Evolutionary conservation across 176 grass and related monocot genomes (phyloP).

Genomic region (Microstegium vimineum): DNA sequence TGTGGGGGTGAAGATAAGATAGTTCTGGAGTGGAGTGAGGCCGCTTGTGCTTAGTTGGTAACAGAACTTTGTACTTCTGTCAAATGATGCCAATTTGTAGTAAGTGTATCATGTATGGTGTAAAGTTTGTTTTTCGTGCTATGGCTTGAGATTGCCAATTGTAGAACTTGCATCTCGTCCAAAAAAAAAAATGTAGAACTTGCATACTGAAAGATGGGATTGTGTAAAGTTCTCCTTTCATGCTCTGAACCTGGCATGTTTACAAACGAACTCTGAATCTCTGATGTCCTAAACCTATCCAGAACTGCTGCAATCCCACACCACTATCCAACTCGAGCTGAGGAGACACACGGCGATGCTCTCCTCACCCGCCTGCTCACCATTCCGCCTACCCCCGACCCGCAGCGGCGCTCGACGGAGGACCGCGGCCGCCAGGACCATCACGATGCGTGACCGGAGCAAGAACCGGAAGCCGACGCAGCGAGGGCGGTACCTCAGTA

Average conservation of each 20-base stretch:
- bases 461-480: slow-evolving; percentile 88
- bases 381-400: neutral
- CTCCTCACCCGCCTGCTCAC: neutral
- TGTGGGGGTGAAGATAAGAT: neutral
- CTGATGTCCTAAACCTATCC: neutral
- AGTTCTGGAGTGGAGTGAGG: neutral
- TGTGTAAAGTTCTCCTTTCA: too few species aligned
- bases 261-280: too few species aligned
- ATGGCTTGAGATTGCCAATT: too few species aligned
- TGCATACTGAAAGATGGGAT: too few species aligned
- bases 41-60: too few species aligned
- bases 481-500: slow-evolving; percentile 90
- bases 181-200: too few species aligned
- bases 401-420: slow-evolving; percentile 8
- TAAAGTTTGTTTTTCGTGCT: too few species aligned
- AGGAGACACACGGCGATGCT: slow-evolving; percentile 11
- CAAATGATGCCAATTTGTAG: too few species aligned
- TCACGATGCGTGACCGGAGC: slow-evolving; percentile 80
- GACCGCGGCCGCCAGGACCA: slow-evolving; percentile 15
- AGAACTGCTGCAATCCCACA: neutral
- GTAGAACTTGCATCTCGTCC: too few species aligned
- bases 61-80: too few species aligned
- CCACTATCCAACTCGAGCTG: neutral
- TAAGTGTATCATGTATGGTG: too few species aligned
- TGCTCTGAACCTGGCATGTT: too few species aligned